Evolutionary conservation across 1,139 yeast species (phyloP).

Genomic region (Zygotorulaspora mrakii): DNA sequence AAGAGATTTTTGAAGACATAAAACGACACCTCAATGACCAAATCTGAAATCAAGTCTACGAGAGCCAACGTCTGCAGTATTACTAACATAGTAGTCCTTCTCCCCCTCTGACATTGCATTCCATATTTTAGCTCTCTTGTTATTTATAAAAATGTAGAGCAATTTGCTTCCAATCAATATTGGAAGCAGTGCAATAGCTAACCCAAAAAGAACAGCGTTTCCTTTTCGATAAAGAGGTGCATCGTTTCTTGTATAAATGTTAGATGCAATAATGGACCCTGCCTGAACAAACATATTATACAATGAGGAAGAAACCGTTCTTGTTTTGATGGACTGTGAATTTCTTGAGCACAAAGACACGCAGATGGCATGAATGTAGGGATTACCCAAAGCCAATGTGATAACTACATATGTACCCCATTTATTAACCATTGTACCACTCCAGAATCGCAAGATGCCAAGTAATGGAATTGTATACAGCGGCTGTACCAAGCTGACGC

Average conservation of each 20-base stretch:
- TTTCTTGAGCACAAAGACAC: constrained; percentile 61
- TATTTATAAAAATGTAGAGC: constrained; percentile 44
- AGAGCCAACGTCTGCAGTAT: constrained; percentile 44
- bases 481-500: constrained; percentile 39
- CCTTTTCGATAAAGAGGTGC: constrained; percentile 57
- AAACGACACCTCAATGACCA: constrained; percentile 14
- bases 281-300: constrained; percentile 61
- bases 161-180: constrained; percentile 31
- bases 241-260: constrained; percentile 36
- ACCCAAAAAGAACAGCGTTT: constrained; percentile 43
- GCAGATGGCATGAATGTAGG: constrained; percentile 49
- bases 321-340: constrained; percentile 53
- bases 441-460: constrained; percentile 49
- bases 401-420: constrained; percentile 52
- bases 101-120: constrained; percentile 41
- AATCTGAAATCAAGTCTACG: constrained; percentile 44
- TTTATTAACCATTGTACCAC: constrained; percentile 42
- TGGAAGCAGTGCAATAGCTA: constrained; percentile 35
- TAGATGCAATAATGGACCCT: constrained; percentile 41
- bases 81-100: constrained; percentile 38
- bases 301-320: constrained; percentile 58
- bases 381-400: constrained; percentile 44
- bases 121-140: constrained; percentile 42
- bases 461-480: constrained; percentile 43
- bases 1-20: background rate